Evolutionary conservation across 1,284 basidiomycete genomes (phyloP).

Genomic region (Marasmius sp.): DNA sequence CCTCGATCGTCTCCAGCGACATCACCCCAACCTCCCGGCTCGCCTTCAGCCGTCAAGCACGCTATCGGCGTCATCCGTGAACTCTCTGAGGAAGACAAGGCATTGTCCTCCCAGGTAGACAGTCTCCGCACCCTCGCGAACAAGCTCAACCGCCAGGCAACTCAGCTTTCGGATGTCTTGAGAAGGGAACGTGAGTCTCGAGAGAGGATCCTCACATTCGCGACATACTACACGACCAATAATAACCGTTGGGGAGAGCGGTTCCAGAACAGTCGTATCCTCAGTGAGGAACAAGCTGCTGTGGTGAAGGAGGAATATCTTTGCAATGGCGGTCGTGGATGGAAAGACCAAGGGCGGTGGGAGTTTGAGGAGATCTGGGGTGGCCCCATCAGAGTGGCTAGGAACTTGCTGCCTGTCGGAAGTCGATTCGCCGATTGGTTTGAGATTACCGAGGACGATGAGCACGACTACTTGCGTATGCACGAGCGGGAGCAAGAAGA

Average conservation of each 20-base stretch:
- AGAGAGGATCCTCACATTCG: constrained; percentile 6
- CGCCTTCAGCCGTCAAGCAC: background rate
- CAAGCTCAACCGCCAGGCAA: background rate
- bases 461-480: constrained; percentile 4
- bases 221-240: constrained; percentile 5
- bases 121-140: background rate
- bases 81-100: constrained; percentile 1
- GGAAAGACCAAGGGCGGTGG: constrained; percentile 11
- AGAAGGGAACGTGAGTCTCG: constrained; percentile 6
- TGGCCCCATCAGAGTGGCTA: background rate
- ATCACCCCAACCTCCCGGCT: constrained; percentile 1
- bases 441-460: constrained; percentile 2
- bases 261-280: background rate
- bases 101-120: background rate
- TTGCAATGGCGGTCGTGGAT: constrained; percentile 5
- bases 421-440: background rate
- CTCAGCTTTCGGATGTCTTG: background rate
- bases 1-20: constrained; percentile 1
- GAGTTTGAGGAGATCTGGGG: constrained; percentile 9
- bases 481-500: background rate
- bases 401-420: background rate
- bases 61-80: constrained; percentile 1
- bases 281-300: background rate
- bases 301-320: background rate
- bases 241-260: constrained; percentile 4